Evolutionary conservation across 164 flowering plant genomes (phyloP).

Genomic region (Malania oleifera): DNA sequence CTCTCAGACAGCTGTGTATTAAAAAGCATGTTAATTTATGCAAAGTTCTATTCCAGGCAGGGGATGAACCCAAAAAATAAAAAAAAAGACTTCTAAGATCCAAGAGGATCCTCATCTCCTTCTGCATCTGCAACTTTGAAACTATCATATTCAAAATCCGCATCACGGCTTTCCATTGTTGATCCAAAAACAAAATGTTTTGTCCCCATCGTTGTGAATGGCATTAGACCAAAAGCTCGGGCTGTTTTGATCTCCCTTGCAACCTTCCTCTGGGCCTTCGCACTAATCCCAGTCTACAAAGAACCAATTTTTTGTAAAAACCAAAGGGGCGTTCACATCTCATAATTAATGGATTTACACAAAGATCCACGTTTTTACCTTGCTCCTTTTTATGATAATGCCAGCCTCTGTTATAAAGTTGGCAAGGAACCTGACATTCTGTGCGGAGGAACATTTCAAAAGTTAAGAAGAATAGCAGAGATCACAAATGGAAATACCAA

Average conservation of each 20-base stretch:
- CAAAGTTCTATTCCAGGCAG: too few species aligned
- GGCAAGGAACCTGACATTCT: conserved; percentile 7
- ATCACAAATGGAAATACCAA: neutral
- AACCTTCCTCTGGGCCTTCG: conserved; percentile 5
- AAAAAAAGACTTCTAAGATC: neutral
- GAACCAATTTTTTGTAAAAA: neutral
- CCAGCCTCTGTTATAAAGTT: conserved; percentile 6
- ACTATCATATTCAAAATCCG: neutral
- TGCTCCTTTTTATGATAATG: conserved; percentile 3
- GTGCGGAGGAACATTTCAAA: neutral
- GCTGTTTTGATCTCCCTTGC: conserved; percentile 8
- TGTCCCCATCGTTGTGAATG: conserved; percentile 7
- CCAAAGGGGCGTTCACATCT: neutral
- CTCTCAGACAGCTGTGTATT: too few species aligned
- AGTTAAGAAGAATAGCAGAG: neutral
- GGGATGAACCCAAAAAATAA: too few species aligned
- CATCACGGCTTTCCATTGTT: neutral
- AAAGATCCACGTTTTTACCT: neutral
- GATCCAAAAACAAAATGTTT: neutral
- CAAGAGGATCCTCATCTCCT: neutral
- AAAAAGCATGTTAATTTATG: too few species aligned
- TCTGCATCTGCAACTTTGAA: neutral
- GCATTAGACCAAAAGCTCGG: conserved; percentile 5
- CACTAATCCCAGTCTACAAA: conserved; percentile 2
- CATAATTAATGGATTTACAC: neutral